Evolutionary conservation across 805 yeast species (phyloP).

Genomic region (Candida michaelii): DNA sequence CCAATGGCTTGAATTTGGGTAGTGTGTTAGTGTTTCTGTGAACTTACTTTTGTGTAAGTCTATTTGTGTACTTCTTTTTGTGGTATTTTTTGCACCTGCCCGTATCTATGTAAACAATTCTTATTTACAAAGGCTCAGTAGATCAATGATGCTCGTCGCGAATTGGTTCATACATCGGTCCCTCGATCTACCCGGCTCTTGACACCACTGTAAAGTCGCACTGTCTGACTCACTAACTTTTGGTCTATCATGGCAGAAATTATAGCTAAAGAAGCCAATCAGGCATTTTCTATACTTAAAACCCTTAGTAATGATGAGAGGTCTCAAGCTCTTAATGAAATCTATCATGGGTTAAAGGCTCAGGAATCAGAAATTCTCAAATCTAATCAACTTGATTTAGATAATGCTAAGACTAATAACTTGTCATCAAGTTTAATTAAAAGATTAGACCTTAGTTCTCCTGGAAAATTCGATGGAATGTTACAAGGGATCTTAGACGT

Average conservation of each 20-base stretch:
- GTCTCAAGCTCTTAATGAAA: constrained; percentile 66
- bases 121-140: too few species aligned
- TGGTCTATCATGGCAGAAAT: constrained; percentile 13
- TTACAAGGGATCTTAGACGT: constrained; percentile 92
- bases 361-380: constrained; percentile 61
- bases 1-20: too few species aligned
- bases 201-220: too few species aligned
- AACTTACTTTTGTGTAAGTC: too few species aligned
- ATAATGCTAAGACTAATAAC: constrained; percentile 59
- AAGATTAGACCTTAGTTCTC: constrained; percentile 76
- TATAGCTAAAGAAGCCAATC: constrained; percentile 69
- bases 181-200: too few species aligned
- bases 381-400: constrained; percentile 78
- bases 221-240: too few species aligned
- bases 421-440: constrained; percentile 73
- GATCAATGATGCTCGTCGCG: too few species aligned
- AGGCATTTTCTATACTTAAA: constrained; percentile 81
- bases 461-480: constrained; percentile 91
- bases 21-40: too few species aligned
- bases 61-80: too few species aligned
- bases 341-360: constrained; percentile 65
- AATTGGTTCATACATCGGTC: too few species aligned
- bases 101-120: too few species aligned
- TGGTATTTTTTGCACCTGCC: too few species aligned
- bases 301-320: constrained; percentile 73